Base-by-base conservation (phyloP, 2,329 filamentous ascomycete genomes). In the Dothideomycetidae sp. region DNA sequence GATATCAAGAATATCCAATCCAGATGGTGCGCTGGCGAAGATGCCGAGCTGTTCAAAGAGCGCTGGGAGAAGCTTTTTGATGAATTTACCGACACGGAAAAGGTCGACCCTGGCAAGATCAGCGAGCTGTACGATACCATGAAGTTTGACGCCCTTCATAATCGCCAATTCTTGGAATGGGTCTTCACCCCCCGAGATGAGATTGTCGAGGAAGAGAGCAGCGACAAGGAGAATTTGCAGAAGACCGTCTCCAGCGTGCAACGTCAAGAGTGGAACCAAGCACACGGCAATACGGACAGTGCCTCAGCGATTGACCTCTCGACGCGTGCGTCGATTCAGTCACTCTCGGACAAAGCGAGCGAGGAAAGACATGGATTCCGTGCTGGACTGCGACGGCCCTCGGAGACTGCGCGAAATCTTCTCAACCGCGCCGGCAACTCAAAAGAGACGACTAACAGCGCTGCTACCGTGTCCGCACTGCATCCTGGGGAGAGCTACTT, bases 101-200 rank as follows among this genome's bases (percentile, higher is more conserved):
- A 98, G 64, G 85, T 96, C 12, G 90, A 98, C 57, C 92, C 92
- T 12, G 93, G 86, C 67, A 98, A 98, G 64, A 88, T 98, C 44
- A 94, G 85, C 4, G 90, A 98, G 62, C 71, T 98, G 2, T 98
- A 98, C 57, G 90, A 98, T 57, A 96, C 88, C 13, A 96, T 98
- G 90, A 98, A 98, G 59, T 98, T 96, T 46, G 90, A 98, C 56
- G 90, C 90, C 1, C 68, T 98, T 10, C 92, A 98, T 60, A 98
- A 98, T 54, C 77, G 90, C 2, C 83, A 85, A 44, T 98, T 98
- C 52, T 65, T 98, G 3, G 90, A 98, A 57, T 96, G 90, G 83
- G 80, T 94, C 0, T 98, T 98, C 50, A 93, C 85, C 11, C 90
- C 90, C 2, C 78, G 82, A 21, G 77, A 75, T 50, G 70, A 68